Evolutionary conservation across 1,139 yeast species (phyloP), one percentile per base, ranked within the genome.

Genomic region (Diutina mesorugosa): DNA sequence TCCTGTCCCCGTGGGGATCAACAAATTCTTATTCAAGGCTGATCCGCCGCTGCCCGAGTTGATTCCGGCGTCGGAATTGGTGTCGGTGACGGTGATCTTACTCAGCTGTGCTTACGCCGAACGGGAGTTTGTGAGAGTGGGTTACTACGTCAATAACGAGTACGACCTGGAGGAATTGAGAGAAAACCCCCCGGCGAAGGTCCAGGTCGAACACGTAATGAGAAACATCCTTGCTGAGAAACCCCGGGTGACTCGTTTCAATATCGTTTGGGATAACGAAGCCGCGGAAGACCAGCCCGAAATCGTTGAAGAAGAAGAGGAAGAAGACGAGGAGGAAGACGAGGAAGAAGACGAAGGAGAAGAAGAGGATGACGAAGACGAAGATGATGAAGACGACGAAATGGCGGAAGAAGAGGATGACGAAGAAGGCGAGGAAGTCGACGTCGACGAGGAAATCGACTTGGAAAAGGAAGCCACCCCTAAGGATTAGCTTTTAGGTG

Each of bases 21-120:
- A 93, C 67, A 91, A 93, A 70, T 95, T 93, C 64, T 78, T 91
- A 18, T 88, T 93, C 68, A 84, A 89, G 45, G 98, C 99, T 0
- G 98, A 93, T 65, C 96, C 99, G 0, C 99, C 99, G 1, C 84
- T 93, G 2, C 96, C 97, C 0, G 98, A 93, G 62, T 73, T 91
- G 61, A 93, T 93, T 62, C 99, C 99, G 0, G 96, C 97, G 6
- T 85, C 90, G 61, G 99, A 93, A 67, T 79, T 95, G 61, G 97
- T 93, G 26, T 84, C 95, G 63, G 98, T 93, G 55, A 93, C 99
- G 0, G 99, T 93, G 41, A 90, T 93, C 58, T 73, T 93, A 58
- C 77, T 93, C 61, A 88, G 97, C 60, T 93, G 99, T 69, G 86
- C 97, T 0, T 93, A 93, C 67, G 89, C 90, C 56, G 97, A 88